These are phyloP conservation scores for Cadophora malorum DNA, from an alignment of 2,329 filamentous ascomycete genomes.

Conservation along the genomic window DNA sequence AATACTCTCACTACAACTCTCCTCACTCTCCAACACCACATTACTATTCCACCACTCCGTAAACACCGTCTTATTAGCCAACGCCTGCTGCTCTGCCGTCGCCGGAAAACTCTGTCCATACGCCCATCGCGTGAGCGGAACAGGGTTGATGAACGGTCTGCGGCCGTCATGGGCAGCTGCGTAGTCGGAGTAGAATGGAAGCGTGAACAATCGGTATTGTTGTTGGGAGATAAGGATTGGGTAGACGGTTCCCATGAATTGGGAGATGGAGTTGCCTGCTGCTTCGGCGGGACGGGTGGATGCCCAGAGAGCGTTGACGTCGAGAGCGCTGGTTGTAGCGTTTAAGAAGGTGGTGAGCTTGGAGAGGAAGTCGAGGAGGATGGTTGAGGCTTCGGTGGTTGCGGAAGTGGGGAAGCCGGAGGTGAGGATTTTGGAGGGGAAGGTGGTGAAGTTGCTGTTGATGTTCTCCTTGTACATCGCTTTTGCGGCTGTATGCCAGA, in stretches of 20 bases:
- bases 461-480: constrained; percentile 55
- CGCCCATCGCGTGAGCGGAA: constrained; percentile 54
- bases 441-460: constrained; percentile 48
- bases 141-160: constrained; percentile 56
- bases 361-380: constrained; percentile 51
- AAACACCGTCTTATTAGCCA: constrained; percentile 57
- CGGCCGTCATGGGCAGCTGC: constrained; percentile 53
- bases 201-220: constrained; percentile 53
- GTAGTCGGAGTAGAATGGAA: constrained; percentile 58
- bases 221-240: constrained; percentile 54
- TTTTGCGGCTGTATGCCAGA: constrained; percentile 52
- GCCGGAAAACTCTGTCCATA: constrained; percentile 52
- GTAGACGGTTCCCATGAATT: constrained; percentile 53
- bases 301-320: constrained; percentile 34
- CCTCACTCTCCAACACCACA: constrained; percentile 50
- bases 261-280: constrained; percentile 42
- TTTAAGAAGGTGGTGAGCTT: constrained; percentile 52
- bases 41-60: constrained; percentile 54
- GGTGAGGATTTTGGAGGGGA: constrained; percentile 51
- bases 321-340: constrained; percentile 44
- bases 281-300: constrained; percentile 42
- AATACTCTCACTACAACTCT: constrained; percentile 56
- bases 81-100: constrained; percentile 49
- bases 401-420: constrained; percentile 51
- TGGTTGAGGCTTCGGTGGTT: constrained; percentile 46